Evolutionary conservation across 1,284 basidiomycete genomes (phyloP).

Genomic region (Pisolithus thermaeus): DNA sequence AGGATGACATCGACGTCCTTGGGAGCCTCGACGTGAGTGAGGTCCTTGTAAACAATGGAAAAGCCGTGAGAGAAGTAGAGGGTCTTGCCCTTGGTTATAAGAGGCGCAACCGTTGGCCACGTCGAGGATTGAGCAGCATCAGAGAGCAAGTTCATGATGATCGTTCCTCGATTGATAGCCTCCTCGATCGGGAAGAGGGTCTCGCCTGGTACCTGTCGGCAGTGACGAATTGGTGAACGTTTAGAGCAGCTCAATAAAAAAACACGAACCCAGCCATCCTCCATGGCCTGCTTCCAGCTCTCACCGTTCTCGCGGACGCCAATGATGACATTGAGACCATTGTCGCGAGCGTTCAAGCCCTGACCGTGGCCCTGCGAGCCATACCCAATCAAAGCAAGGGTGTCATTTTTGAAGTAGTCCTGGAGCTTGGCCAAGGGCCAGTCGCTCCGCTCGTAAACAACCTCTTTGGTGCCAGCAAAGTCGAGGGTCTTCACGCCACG

Average conservation of each 20-base stretch:
- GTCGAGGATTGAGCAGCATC: slow-evolving; percentile 97
- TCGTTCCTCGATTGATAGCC: slow-evolving; percentile 92
- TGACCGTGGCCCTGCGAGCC: slow-evolving; percentile 99
- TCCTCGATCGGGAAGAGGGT: slow-evolving; percentile 98
- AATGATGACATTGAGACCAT: slow-evolving; percentile 97
- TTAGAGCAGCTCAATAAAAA: neutral
- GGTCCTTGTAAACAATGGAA: slow-evolving; percentile 97
- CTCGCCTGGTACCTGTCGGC: slow-evolving; percentile 80
- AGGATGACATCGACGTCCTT: slow-evolving; percentile 97
- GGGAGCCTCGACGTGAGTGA: slow-evolving; percentile 92
- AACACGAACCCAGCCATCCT: slow-evolving; percentile 88
- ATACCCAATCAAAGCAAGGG: slow-evolving; percentile 97
- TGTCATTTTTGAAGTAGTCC: slow-evolving; percentile 99
- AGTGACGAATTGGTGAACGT: neutral
- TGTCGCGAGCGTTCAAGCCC: slow-evolving; percentile 98
- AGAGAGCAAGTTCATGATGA: slow-evolving; percentile 99
- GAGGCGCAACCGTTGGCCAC: slow-evolving; percentile 83
- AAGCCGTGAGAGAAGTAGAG: slow-evolving; percentile 99
- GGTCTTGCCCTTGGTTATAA: slow-evolving; percentile 99
- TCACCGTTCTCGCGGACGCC: slow-evolving; percentile 97
- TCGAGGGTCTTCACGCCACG: slow-evolving; percentile 96
- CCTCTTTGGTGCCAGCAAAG: slow-evolving; percentile 95
- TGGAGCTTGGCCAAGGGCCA: slow-evolving; percentile 98
- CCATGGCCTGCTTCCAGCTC: slow-evolving; percentile 93
- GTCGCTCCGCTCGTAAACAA: slow-evolving; percentile 96